phyloP scores from a whole-genome alignment of 805 yeast genomes.

The Myxozyma kluyveri region DNA sequence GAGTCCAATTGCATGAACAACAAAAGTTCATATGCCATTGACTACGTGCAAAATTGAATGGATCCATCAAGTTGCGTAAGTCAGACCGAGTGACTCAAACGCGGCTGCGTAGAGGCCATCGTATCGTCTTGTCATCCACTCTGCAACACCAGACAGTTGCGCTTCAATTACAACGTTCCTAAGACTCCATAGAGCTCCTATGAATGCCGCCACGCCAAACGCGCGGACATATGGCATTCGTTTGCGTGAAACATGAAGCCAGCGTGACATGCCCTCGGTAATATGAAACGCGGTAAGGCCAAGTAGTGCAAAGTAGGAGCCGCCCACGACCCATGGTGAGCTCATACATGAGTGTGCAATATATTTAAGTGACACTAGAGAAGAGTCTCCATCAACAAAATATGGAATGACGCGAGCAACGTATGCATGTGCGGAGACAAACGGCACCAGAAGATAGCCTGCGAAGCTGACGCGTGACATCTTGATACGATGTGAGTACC shows the following conservation, averaged over 20 bases:
- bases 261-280: slow-evolving; percentile 22
- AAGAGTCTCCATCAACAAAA: slow-evolving; percentile 62
- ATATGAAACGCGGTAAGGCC: slow-evolving; percentile 18
- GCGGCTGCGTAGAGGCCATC: slow-evolving; percentile 11
- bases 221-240: slow-evolving; percentile 4
- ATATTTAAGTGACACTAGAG: slow-evolving; percentile 53
- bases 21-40: too few relatives aligned
- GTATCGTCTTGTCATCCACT: slow-evolving; percentile 17
- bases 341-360: slow-evolving; percentile 38
- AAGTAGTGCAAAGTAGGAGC: slow-evolving; percentile 11
- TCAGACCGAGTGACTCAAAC: background rate
- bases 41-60: too few relatives aligned
- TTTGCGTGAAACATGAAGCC: slow-evolving; percentile 9
- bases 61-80: too few relatives aligned
- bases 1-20: too few relatives aligned
- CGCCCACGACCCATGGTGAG: slow-evolving; percentile 1
- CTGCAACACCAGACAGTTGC: background rate
- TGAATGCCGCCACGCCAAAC: background rate
- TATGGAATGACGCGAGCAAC: slow-evolving; percentile 52
- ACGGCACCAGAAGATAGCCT: slow-evolving; percentile 54
- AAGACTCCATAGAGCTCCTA: slow-evolving; percentile 8
- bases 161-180: slow-evolving; percentile 2
- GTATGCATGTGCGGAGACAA: slow-evolving; percentile 48
- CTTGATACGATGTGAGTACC: slow-evolving; percentile 29
- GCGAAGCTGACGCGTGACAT: slow-evolving; percentile 57